phyloP scores from a whole-genome alignment of 306 rosid genomes.

The Acacia crassicarpa region DNA sequence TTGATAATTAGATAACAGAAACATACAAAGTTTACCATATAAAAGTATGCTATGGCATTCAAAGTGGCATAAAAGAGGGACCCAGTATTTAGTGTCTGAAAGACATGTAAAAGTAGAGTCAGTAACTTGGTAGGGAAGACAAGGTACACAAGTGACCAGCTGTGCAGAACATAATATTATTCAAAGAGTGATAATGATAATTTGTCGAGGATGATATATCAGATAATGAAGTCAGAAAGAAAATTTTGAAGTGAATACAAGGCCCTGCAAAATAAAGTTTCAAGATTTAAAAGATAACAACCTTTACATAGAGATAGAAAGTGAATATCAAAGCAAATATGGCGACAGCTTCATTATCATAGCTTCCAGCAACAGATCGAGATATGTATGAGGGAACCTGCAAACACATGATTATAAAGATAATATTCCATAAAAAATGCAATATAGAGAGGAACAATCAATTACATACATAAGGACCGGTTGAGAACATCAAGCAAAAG shows the following conservation, averaged over 20 bases:
- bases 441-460: neutral
- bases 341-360: constrained; percentile 99
- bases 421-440: neutral
- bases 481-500: neutral
- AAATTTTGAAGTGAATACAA: constrained; percentile 20
- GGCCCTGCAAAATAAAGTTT: constrained; percentile 1
- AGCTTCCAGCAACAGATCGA: constrained; percentile 99
- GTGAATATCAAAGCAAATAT: constrained; percentile 97
- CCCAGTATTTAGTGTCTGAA: constrained; percentile 94
- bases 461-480: neutral
- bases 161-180: constrained; percentile 23
- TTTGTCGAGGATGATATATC: neutral
- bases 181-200: constrained; percentile 12
- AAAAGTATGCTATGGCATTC: constrained; percentile 90
- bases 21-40: constrained; percentile 67
- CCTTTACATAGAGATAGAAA: constrained; percentile 96
- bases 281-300: constrained; percentile 30
- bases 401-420: constrained; percentile 4
- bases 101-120: constrained; percentile 33
- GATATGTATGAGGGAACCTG: constrained; percentile 98
- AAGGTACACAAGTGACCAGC: constrained; percentile 3
- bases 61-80: constrained; percentile 95
- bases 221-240: neutral
- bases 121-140: constrained; percentile 36
- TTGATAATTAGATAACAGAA: constrained; percentile 27